Evolutionary conservation across 2,329 filamentous ascomycete species (phyloP), one percentile per base, ranked within the genome.

Genomic region (Immersiporthe knoxdaviesiana): DNA sequence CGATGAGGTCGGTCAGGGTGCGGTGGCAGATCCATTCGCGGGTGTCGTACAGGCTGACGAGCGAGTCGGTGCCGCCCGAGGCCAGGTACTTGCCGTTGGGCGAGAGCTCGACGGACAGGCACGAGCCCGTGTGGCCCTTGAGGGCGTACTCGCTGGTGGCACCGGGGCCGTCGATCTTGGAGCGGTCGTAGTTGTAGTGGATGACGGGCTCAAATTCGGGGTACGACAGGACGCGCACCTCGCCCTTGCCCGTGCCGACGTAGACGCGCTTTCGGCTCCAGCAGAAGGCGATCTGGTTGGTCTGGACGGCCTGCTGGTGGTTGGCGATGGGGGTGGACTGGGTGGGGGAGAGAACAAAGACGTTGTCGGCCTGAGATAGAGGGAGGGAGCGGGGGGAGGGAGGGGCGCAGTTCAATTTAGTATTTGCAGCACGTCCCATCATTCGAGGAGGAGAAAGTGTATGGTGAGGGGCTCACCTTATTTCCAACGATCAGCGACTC

Each of bases 1-100:
- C 90, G 12, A 86, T 84, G 82, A 92, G 91, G 74, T 87, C 85
- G 47, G 88, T 88, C 56, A 94, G 83, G 1, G 91, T 93, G 70
- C 90, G 86, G 75, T 90, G 86, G 76, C 91, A 94, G 68, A 92
- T 88, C 91, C 91, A 94, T 73, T 92, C 89, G 54, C 85, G 84
- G 3, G 92, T 94, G 75, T 94, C 91, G 90, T 92, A 95, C 3
- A 95, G 82, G 6, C 90, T 85, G 73, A 94, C 91, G 64, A 93
- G 86, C 1, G 90, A 91, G 75, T 95, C 92, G 12, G 89, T 88
- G 12, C 91, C 91, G 39, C 92, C 92, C 0, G 91, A 91, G 0
- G 92, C 92, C 59, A 95, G 82, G 75, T 90, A 91, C 56, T 88
- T 84, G 54, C 89, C 92, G 59, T 87, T 88, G 0, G 92, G 91